Evolutionary conservation across 1,139 yeast species (phyloP), one percentile per base, ranked within the genome.

Genomic region (Geotrichum restrictum): DNA sequence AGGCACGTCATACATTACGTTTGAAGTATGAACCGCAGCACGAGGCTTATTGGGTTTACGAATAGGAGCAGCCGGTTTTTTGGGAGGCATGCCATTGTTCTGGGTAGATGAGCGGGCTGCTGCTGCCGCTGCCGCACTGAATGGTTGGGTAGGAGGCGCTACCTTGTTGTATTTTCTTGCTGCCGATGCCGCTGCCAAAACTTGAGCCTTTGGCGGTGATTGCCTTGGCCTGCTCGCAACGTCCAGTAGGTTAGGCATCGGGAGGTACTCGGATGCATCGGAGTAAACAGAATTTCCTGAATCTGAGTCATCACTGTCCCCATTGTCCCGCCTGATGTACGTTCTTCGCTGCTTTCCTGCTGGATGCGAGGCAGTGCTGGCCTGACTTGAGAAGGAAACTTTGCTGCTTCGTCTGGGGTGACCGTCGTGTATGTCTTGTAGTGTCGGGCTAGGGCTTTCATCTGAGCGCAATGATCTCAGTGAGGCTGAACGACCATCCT

Each of bases 401-500:
- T 47, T 42, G 24, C 38, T 41, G 19, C 48, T 24, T 41, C 36
- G 27, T 8, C 11, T 8, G 7, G n/a, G 41, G 13, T 37, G 14
- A 3, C 18, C 18, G 8, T 10, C 18, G 3, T 11, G 27, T 37
- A 16, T 21, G 8, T 13, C n/a, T 3, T n/a, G 27, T 43, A 21
- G 31, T 34, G 52, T 14, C 27, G 43, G 29, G 27, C 43, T 29
- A 36, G n/a, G 38, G 39, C 31, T 16, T 2, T 34, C 44, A 11
- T 24, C 32, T 5, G 32, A 21, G 7, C 24, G 39, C 19, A 38
- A 38, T 11, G 61, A 57, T 3, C 54, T 47, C n/a, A 55, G 42
- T 3, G 56, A 51, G 7, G 59, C 53, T 10, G 56, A 41, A 16
- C 55, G 51, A 3, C 59, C 54, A n/a, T 59, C 60, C 42, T 65